A percentile compares a stretch with the other conserved stretches of the same genome.
phyloP scores from a whole-genome alignment of 2,329 filamentous ascomycete genomes.

The Colletotrichum spinosum region DNA sequence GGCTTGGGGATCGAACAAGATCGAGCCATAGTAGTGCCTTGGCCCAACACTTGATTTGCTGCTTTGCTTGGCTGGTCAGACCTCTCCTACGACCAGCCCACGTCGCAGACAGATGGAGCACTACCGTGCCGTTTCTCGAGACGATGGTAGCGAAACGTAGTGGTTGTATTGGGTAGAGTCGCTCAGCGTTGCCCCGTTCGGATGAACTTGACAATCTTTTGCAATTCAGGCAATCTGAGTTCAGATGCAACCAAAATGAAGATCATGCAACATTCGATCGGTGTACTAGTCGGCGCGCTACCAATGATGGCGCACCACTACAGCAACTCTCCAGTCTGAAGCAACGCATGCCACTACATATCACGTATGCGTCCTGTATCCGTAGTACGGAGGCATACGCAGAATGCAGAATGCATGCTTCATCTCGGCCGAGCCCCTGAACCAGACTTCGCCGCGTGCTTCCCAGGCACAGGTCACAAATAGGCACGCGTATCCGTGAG shows the following conservation, averaged over 20 bases:
- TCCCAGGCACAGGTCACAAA: background rate
- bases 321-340: too few species aligned
- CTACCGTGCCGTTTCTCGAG: background rate
- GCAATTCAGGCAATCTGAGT: constrained; percentile 6
- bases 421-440: background rate
- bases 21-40: background rate
- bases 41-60: background rate
- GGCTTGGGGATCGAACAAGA: too few species aligned
- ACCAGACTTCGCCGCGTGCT: background rate
- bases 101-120: constrained; percentile 12
- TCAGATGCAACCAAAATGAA: constrained; percentile 20
- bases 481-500: constrained; percentile 2
- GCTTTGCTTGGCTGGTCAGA: constrained; percentile 6
- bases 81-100: constrained; percentile 1
- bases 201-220: constrained; percentile 13
- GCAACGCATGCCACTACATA: too few species aligned
- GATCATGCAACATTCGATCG: constrained; percentile 31
- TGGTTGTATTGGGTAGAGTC: background rate
- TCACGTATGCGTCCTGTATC: too few species aligned
- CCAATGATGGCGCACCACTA: background rate
- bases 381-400: background rate
- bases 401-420: too few species aligned
- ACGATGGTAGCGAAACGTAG: constrained; percentile 2
- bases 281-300: constrained; percentile 1
- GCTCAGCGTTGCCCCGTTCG: background rate